Percentiles rank a stretch among this genome's conserved stretches.
These are phyloP conservation scores for Sordariomycetes sp. DNA, from an alignment of 2,329 filamentous ascomycete genomes.

Conservation along the genomic window DNA sequence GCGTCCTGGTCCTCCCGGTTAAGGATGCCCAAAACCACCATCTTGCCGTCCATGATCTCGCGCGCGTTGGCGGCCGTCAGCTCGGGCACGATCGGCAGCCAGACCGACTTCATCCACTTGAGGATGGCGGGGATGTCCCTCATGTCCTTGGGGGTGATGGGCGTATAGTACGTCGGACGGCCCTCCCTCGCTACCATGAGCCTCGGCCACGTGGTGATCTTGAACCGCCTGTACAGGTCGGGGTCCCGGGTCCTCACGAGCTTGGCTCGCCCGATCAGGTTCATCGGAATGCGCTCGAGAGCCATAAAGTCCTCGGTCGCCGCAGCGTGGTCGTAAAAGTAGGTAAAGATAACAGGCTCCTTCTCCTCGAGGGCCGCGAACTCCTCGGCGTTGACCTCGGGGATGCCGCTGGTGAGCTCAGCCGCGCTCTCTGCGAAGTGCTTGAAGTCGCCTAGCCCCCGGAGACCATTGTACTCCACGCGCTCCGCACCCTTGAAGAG, in stretches of 20 bases:
- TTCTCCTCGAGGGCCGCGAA: slow-evolving; percentile 81
- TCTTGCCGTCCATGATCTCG: slow-evolving; percentile 89
- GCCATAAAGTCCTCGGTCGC: slow-evolving; percentile 85
- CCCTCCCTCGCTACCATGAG: slow-evolving; percentile 81
- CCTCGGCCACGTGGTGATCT: slow-evolving; percentile 94
- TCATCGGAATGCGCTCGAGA: slow-evolving; percentile 73
- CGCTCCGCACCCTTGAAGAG: slow-evolving; percentile 89
- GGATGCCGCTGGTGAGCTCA: slow-evolving; percentile 61
- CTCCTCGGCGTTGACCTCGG: slow-evolving; percentile 61
- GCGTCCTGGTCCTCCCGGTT: slow-evolving; percentile 68
- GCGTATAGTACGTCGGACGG: slow-evolving; percentile 79
- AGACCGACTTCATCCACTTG: slow-evolving; percentile 90
- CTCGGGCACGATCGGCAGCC: slow-evolving; percentile 92
- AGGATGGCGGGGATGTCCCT: slow-evolving; percentile 68
- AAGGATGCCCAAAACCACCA: slow-evolving; percentile 86
- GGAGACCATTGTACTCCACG: slow-evolving; percentile 83
- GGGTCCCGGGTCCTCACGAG: slow-evolving; percentile 83
- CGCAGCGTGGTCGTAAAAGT: slow-evolving; percentile 95
- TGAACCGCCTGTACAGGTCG: slow-evolving; percentile 67
- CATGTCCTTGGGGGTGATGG: slow-evolving; percentile 82
- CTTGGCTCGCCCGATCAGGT: slow-evolving; percentile 80
- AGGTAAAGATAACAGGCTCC: slow-evolving; percentile 91
- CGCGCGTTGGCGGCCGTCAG: slow-evolving; percentile 81
- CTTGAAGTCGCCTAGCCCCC: slow-evolving; percentile 82
- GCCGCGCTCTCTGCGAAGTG: slow-evolving; percentile 78